Evolutionary conservation across 2,329 filamentous ascomycete species (phyloP).

Genomic region (Pseudogymnoascus sp.): DNA sequence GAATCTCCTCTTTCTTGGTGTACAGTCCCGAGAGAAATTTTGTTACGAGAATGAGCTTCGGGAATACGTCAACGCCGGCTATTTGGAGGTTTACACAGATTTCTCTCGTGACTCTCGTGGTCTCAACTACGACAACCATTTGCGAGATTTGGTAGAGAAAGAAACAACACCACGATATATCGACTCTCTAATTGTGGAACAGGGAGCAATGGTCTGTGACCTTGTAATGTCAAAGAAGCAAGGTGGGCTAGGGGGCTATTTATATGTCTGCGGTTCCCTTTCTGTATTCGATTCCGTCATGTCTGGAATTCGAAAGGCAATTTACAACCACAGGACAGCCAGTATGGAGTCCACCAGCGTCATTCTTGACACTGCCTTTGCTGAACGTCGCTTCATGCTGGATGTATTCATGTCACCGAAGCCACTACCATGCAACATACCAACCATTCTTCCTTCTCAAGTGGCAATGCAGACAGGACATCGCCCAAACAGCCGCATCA

Average conservation of each 20-base stretch:
- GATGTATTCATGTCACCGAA: conserved; percentile 50
- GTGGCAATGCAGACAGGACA: conserved; percentile 45
- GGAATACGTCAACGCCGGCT: conserved; percentile 37
- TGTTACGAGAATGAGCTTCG: conserved; percentile 43
- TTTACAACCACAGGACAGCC: conserved; percentile 44
- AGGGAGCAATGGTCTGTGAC: conserved; percentile 43
- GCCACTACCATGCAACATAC: conserved; percentile 41
- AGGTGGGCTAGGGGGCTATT: conserved; percentile 40
- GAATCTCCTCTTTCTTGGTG: conserved; percentile 43
- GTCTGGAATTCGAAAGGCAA: conserved; percentile 46
- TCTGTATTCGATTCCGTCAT: conserved; percentile 47
- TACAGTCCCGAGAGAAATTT: conserved; percentile 45
- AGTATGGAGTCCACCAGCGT: conserved; percentile 44
- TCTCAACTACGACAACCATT: conserved; percentile 36
- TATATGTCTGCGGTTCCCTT: conserved; percentile 43
- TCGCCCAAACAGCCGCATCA: conserved; percentile 37
- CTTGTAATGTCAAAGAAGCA: conserved; percentile 50
- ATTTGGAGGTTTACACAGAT: conserved; percentile 45
- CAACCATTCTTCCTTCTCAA: conserved; percentile 42
- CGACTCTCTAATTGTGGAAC: conserved; percentile 42
- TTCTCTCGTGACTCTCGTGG: conserved; percentile 44
- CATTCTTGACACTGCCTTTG: conserved; percentile 44
- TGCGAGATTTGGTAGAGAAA: conserved; percentile 40
- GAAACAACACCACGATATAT: conserved; percentile 44
- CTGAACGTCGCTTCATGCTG: conserved; percentile 47